These are phyloP conservation scores for Citrus unshiu DNA, from an alignment of 345 rosid species.

Conservation along the genomic window DNA sequence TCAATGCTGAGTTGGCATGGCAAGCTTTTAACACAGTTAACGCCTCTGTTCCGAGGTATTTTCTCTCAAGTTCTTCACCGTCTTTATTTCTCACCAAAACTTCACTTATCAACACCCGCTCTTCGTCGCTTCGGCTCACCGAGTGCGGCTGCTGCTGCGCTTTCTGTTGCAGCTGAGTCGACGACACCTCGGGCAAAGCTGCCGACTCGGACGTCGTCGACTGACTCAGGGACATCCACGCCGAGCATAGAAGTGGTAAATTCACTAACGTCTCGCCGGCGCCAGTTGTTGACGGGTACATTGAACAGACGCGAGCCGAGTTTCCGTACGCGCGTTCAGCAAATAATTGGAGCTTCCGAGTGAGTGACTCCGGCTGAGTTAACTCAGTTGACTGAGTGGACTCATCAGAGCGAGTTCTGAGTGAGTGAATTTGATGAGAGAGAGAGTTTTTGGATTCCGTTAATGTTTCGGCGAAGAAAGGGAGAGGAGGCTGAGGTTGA, in stretches of 20 bases:
- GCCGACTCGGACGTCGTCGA: neutral
- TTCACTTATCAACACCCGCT: slow-evolving; percentile 85
- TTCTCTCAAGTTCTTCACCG: slow-evolving; percentile 90
- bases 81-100: slow-evolving; percentile 90
- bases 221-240: slow-evolving; percentile 39
- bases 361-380: neutral
- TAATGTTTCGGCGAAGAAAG: slow-evolving; percentile 9
- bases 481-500: slow-evolving; percentile 9
- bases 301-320: slow-evolving; percentile 36
- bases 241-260: slow-evolving; percentile 49
- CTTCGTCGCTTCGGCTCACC: slow-evolving; percentile 56
- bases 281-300: slow-evolving; percentile 42
- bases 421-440: slow-evolving; percentile 28
- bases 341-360: slow-evolving; percentile 17
- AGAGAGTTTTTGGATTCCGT: slow-evolving; percentile 23
- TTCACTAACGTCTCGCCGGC: neutral
- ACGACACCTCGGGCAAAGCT: neutral
- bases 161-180: slow-evolving; percentile 27
- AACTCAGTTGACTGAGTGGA: neutral
- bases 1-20: slow-evolving; percentile 83
- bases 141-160: slow-evolving; percentile 47
- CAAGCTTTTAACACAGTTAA: slow-evolving; percentile 76
- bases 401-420: slow-evolving; percentile 26
- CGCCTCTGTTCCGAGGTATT: slow-evolving; percentile 85
- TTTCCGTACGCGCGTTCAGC: neutral